Conservation (phyloP, 306 rosid genomes). For the Phaseolus lunatus region DNA sequence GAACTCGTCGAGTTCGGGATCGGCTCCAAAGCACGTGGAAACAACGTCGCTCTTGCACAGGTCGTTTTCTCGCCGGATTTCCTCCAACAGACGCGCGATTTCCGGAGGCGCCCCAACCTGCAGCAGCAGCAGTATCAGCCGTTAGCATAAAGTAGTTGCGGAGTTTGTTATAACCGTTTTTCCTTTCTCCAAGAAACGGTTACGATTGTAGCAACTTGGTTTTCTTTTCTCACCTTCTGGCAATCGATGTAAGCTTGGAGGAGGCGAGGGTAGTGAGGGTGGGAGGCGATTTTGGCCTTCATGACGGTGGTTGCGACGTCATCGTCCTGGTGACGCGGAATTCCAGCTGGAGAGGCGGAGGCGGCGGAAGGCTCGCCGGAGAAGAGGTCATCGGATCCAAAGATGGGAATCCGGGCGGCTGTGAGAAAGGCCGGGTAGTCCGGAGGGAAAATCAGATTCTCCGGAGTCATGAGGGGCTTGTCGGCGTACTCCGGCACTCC, state of each 20-base stretch:
- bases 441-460: slow-evolving; percentile 77
- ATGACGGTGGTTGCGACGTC: slow-evolving; percentile 48
- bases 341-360: slow-evolving; percentile 50
- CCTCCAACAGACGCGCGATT: slow-evolving; percentile 76
- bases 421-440: slow-evolving; percentile 68
- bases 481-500: slow-evolving; percentile 78
- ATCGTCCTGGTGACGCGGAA: slow-evolving; percentile 57
- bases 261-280: slow-evolving; percentile 86
- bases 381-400: slow-evolving; percentile 82
- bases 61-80: slow-evolving; percentile 78
- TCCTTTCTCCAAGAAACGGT: background rate
- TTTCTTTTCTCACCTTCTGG: slow-evolving; percentile 71
- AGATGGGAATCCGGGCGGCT: slow-evolving; percentile 65
- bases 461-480: slow-evolving; percentile 79
- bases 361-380: slow-evolving; percentile 53
- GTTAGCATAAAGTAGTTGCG: background rate
- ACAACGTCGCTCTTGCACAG: slow-evolving; percentile 58
- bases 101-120: slow-evolving; percentile 99
- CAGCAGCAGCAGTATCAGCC: background rate
- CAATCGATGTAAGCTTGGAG: slow-evolving; percentile 93
- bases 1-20: slow-evolving; percentile 99
- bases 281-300: slow-evolving; percentile 89
- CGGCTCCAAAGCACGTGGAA: slow-evolving; percentile 95
- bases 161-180: slow-evolving; percentile 31
- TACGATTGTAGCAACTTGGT: background rate